Percentiles rank a stretch among this genome's conserved stretches.
These are phyloP conservation scores for Allantophomopsis lycopodina DNA, from an alignment of 2,329 filamentous ascomycete genomes.

Conservation along the genomic window DNA sequence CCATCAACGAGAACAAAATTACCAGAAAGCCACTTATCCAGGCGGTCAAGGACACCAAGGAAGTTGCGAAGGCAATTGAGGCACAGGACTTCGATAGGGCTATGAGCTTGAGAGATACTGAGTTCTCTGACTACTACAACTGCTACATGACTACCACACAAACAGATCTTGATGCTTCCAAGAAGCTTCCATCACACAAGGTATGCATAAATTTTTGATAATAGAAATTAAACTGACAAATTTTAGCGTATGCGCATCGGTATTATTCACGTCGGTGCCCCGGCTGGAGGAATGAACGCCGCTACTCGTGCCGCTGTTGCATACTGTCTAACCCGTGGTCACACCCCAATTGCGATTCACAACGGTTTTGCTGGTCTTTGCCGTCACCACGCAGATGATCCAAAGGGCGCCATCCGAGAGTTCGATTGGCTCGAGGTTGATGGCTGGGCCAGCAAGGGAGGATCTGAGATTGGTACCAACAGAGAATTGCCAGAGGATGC, in stretches of 20 bases:
- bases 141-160: conserved; percentile 88
- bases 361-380: conserved; percentile 94
- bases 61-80: conserved; percentile 70
- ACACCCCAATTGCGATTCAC: conserved; percentile 83
- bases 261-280: conserved; percentile 93
- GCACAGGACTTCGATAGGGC: conserved; percentile 76
- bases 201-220: conserved; percentile 27
- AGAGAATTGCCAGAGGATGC: conserved; percentile 77
- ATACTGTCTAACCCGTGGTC: conserved; percentile 84
- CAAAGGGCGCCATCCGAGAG: conserved; percentile 68
- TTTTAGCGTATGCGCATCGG: conserved; percentile 74
- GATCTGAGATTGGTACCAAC: conserved; percentile 96
- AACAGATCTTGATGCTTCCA: conserved; percentile 53
- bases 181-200: conserved; percentile 56
- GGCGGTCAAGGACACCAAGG: conserved; percentile 75
- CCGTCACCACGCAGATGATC: conserved; percentile 76
- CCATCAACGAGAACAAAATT: conserved; percentile 97
- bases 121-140: conserved; percentile 85
- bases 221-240: neutral
- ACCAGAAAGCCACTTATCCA: conserved; percentile 78
- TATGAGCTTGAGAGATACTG: conserved; percentile 79
- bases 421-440: conserved; percentile 93
- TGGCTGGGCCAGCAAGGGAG: conserved; percentile 88
- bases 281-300: conserved; percentile 96
- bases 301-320: conserved; percentile 86